phyloP scores from a whole-genome alignment of 345 rosid genomes.

The Citrus glauca region DNA sequence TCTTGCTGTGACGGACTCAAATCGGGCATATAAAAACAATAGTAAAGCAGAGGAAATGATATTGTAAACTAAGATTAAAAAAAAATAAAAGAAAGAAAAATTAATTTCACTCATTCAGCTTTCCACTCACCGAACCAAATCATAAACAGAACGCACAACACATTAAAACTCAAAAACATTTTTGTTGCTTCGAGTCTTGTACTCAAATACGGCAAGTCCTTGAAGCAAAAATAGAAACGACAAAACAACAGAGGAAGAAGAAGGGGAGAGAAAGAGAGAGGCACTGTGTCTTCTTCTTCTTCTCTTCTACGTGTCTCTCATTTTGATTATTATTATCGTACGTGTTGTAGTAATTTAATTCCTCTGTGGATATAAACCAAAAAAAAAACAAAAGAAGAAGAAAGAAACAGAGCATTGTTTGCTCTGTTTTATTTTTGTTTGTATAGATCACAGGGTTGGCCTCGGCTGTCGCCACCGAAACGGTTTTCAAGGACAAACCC shows the following conservation, averaged over 20 bases:
- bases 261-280: background rate
- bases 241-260: background rate
- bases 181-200: background rate
- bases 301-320: background rate
- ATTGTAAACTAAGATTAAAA: no score
- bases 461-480: constrained; percentile 26
- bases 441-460: constrained; percentile 25
- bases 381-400: background rate
- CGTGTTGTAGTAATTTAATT: background rate
- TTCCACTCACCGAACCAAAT: background rate
- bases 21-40: background rate
- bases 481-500: constrained; percentile 25
- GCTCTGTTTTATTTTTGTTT: constrained; percentile 1
- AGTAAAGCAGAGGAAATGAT: background rate
- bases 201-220: constrained; percentile 18
- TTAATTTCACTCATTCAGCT: background rate
- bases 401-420: no score
- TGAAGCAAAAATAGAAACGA: background rate
- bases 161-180: background rate
- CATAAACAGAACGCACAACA: background rate
- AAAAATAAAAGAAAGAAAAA: background rate
- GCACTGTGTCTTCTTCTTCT: background rate
- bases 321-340: background rate
- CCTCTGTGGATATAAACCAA: background rate
- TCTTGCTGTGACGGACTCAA: background rate